These are phyloP conservation scores for Urostyla sp. DNA, from an alignment of 73 alveolate genomes.

Conservation along the genomic window DNA sequence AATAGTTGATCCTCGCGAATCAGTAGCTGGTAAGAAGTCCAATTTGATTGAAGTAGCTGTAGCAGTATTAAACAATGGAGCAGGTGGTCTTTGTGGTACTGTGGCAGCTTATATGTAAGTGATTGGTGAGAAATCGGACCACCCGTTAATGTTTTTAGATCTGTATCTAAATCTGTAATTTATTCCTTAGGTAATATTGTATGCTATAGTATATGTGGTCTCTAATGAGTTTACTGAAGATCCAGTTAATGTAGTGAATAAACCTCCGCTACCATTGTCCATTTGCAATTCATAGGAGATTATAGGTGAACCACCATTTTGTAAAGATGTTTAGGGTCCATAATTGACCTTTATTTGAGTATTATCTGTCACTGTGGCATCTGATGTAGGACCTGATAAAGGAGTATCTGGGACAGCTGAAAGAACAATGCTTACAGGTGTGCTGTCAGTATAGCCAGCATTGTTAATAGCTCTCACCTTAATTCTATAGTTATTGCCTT, in stretches of 20 bases:
- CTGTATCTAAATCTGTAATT: slow-evolving; percentile 72
- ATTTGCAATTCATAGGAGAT: slow-evolving; percentile 54
- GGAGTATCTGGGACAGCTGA: slow-evolving; percentile 73
- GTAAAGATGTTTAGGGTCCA: slow-evolving; percentile 37
- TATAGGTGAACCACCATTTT: slow-evolving; percentile 65
- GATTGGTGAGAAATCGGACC: slow-evolving; percentile 68
- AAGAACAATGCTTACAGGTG: slow-evolving; percentile 58
- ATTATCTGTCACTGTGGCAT: slow-evolving; percentile 53
- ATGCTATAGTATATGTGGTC: slow-evolving; percentile 56
- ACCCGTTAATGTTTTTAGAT: slow-evolving; percentile 69
- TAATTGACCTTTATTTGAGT: slow-evolving; percentile 48
- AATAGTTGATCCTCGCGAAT: slow-evolving; percentile 57
- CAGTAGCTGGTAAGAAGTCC: slow-evolving; percentile 26
- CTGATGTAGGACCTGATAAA: slow-evolving; percentile 57
- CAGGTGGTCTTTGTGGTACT: slow-evolving; percentile 69
- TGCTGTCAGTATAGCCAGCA: slow-evolving; percentile 67
- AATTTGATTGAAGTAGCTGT: slow-evolving; percentile 57
- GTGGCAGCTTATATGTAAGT: slow-evolving; percentile 61
- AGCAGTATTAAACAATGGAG: slow-evolving; percentile 64
- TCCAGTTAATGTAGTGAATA: slow-evolving; percentile 45
- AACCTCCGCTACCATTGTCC: slow-evolving; percentile 75
- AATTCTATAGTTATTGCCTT: slow-evolving; percentile 46
- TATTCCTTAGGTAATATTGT: slow-evolving; percentile 49
- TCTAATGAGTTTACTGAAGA: slow-evolving; percentile 49
- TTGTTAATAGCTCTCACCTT: slow-evolving; percentile 62